phyloP scores from a whole-genome alignment of 441 rosid species.

The Gossypium aridum region DNA sequence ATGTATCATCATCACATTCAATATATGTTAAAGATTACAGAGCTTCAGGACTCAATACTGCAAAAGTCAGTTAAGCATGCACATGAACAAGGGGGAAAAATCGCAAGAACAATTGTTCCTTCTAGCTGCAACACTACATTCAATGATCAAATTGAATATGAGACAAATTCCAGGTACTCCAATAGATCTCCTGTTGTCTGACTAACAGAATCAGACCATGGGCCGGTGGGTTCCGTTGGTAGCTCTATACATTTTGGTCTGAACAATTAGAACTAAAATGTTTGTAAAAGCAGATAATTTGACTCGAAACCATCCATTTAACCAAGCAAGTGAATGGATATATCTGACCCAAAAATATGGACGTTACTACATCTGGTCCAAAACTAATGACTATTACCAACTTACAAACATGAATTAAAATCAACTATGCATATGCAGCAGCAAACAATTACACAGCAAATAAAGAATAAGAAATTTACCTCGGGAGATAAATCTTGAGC shows the following conservation, averaged over 20 bases:
- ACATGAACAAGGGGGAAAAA: background rate
- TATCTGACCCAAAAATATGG: constrained; percentile 3
- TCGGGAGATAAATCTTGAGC: constrained; percentile 46
- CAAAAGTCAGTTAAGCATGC: background rate
- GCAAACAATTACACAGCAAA: background rate
- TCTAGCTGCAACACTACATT: background rate
- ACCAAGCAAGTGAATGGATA: background rate
- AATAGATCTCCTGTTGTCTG: background rate
- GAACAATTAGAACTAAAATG: background rate
- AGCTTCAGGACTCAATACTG: background rate
- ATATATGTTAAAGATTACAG: background rate
- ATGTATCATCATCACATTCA: background rate
- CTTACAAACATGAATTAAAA: background rate
- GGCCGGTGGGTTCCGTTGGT: background rate
- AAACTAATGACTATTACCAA: background rate
- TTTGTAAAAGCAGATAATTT: background rate
- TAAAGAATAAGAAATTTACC: constrained; percentile 30
- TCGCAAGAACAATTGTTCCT: background rate
- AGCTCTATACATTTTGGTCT: background rate
- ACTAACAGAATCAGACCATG: background rate
- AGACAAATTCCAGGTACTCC: background rate
- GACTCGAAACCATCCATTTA: background rate
- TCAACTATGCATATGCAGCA: background rate
- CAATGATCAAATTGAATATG: background rate
- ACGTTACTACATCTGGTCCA: background rate